Conservation (phyloP, 192 early-diverging fungal genomes). For the Endogone sp. region DNA sequence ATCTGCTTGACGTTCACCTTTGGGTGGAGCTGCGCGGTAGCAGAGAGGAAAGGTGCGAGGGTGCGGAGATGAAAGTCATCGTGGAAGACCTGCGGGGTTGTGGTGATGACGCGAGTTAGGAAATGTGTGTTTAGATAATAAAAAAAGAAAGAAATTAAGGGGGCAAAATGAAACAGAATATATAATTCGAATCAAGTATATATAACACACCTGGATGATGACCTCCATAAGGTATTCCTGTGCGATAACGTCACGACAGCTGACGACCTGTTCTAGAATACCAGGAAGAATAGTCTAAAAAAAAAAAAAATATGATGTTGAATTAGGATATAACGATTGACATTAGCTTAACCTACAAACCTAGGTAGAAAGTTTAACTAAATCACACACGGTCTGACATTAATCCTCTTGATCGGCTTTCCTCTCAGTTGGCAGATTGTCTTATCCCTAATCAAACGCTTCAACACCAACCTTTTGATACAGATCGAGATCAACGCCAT, state of each 20-base stretch:
- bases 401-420: no score
- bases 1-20: constrained; percentile 97
- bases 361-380: no score
- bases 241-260: constrained; percentile 95
- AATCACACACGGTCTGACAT: no score
- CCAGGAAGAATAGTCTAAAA: constrained; percentile 79
- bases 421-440: no score
- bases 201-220: constrained; percentile 80
- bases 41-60: constrained; percentile 83
- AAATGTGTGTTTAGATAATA: no score
- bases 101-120: not conserved
- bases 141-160: not conserved
- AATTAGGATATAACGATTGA: no score
- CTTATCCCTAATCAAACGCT: no score
- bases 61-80: constrained; percentile 96
- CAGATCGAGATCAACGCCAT: constrained; percentile 76
- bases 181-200: not conserved
- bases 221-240: constrained; percentile 99
- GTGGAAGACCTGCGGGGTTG: constrained; percentile 72
- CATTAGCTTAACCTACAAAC: no score
- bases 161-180: not conserved
- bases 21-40: constrained; percentile 85
- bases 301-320: not conserved
- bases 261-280: constrained; percentile 94
- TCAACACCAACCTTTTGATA: constrained; percentile 82